A percentile compares a stretch with the other conserved stretches of the same genome.
Conservation (phyloP, 1,139 yeast genomes). For the Geotrichum bryndzae region DNA sequence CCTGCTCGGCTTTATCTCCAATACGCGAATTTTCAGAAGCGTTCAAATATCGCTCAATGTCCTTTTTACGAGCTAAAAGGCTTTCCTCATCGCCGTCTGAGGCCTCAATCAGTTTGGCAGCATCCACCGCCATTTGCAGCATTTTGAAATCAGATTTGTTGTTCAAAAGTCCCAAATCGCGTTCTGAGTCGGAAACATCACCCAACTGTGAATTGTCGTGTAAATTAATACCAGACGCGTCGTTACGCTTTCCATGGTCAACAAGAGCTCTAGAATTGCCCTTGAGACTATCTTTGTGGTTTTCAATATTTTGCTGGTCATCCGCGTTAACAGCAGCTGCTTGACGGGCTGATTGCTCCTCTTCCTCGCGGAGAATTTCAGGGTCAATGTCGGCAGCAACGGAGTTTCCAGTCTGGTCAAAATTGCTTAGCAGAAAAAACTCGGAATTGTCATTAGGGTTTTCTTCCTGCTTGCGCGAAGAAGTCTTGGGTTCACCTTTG, state of each 20-base stretch:
- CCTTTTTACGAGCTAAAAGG: not conserved
- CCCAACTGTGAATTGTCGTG: constrained; percentile 5
- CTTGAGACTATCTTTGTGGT: not conserved
- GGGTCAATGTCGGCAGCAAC: constrained; percentile 33
- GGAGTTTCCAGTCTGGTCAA: constrained; percentile 15
- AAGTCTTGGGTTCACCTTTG: not conserved
- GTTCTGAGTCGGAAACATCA: constrained; percentile 2
- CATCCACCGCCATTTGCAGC: constrained; percentile 16
- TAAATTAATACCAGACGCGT: constrained; percentile 9
- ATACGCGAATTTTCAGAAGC: not conserved
- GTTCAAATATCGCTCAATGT: not conserved
- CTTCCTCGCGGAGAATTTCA: constrained; percentile 29
- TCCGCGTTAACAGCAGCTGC: constrained; percentile 9
- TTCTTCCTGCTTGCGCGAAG: constrained; percentile 5
- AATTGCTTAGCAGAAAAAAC: constrained; percentile 12
- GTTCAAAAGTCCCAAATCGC: not conserved
- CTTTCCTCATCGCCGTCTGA: constrained; percentile 9
- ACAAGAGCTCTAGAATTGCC: not conserved
- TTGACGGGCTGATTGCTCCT: constrained; percentile 15
- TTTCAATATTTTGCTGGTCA: not conserved
- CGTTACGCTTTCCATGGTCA: constrained; percentile 2
- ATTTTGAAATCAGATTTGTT: constrained; percentile 16
- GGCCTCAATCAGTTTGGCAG: constrained; percentile 11
- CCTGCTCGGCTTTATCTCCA: not conserved
- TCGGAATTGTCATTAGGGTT: constrained; percentile 10